Base-by-base conservation (phyloP, 805 yeast species). In the Candida sphagnicola region DNA sequence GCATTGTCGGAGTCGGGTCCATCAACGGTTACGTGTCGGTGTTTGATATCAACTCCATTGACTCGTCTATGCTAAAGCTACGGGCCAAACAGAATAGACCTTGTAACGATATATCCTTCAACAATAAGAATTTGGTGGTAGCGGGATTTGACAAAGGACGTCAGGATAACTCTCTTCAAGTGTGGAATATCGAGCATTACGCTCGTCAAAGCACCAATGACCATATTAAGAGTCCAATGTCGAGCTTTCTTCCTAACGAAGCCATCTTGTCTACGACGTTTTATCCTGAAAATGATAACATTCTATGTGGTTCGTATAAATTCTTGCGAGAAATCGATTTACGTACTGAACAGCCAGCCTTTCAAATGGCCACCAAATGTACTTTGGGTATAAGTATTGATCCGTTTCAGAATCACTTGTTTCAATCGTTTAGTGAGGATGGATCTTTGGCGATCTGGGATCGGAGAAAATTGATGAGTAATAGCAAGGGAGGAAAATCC, bases 391-490 rank as follows among this genome's bases (percentile, higher is more conserved):
- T 90, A 33, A 70, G 76, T 6, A 66, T 81, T 21, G 90, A 86
- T 53, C 91, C 85, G 3, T 78, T 78, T 52, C 78, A 80, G 51
- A 72, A 72, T 10, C 73, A 77, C 57, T 70, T 76, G 44, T 86
- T 90, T 57, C 78, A 87, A 13, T 80, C 95, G 0, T 77, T 77
- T 45, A 78, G 86, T 37, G 96, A 89, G 49, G 91, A 85, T 51
- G 95, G 96, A 1, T 77, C 93, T 0, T 62, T 89, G 35, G 82
- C 91, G 0, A 69, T 90, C 5, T 90, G 90, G 86, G 95, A 85
- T 56, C 70, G 87, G 45, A 67, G 95, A 46, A 80, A 74, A 46
- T 55, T 85, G 33, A 57, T 69, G 0, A 57, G 50, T 49, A 50
- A 42, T 28, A 23, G 28, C 4, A 24, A 33, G 3, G 38, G 34